Base-by-base conservation (phyloP, 306 rosid species). In the Begonia loranthoides region DNA sequence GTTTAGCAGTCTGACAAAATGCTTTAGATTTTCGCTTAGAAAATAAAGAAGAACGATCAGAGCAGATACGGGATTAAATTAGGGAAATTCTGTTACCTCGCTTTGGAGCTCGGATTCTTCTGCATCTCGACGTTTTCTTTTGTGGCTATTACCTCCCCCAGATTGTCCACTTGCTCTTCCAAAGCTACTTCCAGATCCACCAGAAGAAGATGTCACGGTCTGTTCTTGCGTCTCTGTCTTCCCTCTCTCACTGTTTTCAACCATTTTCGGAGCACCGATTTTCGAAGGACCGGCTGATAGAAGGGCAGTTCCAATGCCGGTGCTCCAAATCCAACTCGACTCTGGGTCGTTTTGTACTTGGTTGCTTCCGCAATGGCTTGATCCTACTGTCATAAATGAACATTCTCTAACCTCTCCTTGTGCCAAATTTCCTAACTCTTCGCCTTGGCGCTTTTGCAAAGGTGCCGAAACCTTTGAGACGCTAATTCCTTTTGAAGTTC, bases 101-200 rank as follows among this genome's bases (percentile, higher is more conserved):
- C 96, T 83, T 67, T 77, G 87, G 62, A 82, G 76, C 72, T 83
- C 96, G 36, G 73, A 73, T 65, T 74, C 93, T 59, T 82, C 85
- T 36, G 70, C 78, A 34, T 83, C 87, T 14, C 70, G 72, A 7
- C 49, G 66, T 76, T 83, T 87, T 45, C 96, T 71, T 73, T 83
- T 87, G 68, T 60, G 71, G 69, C 75, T 64, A 55, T 69, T 68
- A 60, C 46, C 81, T 51, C 77, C 74, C 19, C 68, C 67, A 54
- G 93, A 76, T 45, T 63, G 78, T 51, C 65, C 62, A 55, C 71
- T 64, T 9, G 75, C 62, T 63, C 82, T 78, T 52, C 70, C 84
- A 55, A 70, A 71, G 72, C 88, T 82, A 60, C 86, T 66, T 12
- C 79, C 96, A 14, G 87, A 87, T 38, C 82, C 90, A 14, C 80